Evolutionary conservation across 2,329 filamentous ascomycete genomes (phyloP).

Genomic region (Seiridium unicorne): DNA sequence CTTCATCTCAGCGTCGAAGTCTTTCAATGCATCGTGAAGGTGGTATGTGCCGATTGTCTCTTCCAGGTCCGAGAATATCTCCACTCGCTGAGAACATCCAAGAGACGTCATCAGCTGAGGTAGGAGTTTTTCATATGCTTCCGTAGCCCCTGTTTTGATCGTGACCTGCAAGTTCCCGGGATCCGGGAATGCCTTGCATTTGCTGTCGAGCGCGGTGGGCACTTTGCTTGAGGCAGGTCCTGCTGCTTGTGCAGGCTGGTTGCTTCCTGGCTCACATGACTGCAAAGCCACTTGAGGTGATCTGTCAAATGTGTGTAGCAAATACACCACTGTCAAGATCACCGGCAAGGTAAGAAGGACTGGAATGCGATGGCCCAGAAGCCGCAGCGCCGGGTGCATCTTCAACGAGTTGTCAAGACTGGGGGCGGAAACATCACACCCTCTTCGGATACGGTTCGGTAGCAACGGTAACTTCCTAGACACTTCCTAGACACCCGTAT

Average conservation of each 20-base stretch:
- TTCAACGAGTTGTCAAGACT: background rate
- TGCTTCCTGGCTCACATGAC: too few relatives aligned
- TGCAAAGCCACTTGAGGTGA: too few relatives aligned
- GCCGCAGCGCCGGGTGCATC: background rate
- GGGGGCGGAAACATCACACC: too few relatives aligned
- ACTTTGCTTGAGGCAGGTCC: too few relatives aligned
- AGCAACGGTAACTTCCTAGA: too few relatives aligned
- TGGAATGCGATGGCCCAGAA: background rate
- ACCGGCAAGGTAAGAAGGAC: background rate
- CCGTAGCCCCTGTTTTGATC: constrained; percentile 1
- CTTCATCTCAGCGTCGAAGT: background rate
- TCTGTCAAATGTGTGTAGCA: background rate
- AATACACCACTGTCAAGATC: background rate
- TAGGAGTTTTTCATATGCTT: constrained; percentile 1
- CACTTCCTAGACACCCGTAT: background rate
- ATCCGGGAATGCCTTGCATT: background rate
- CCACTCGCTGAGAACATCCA: background rate
- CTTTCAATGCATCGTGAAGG: background rate
- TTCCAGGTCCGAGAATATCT: constrained; percentile 1
- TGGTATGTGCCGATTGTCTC: background rate
- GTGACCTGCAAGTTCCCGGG: background rate
- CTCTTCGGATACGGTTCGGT: too few relatives aligned
- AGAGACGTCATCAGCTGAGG: background rate
- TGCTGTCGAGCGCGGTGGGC: too few relatives aligned
- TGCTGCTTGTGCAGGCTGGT: too few relatives aligned